phyloP scores from a whole-genome alignment of 1,139 yeast species.

The Taphrina flavorubra region DNA sequence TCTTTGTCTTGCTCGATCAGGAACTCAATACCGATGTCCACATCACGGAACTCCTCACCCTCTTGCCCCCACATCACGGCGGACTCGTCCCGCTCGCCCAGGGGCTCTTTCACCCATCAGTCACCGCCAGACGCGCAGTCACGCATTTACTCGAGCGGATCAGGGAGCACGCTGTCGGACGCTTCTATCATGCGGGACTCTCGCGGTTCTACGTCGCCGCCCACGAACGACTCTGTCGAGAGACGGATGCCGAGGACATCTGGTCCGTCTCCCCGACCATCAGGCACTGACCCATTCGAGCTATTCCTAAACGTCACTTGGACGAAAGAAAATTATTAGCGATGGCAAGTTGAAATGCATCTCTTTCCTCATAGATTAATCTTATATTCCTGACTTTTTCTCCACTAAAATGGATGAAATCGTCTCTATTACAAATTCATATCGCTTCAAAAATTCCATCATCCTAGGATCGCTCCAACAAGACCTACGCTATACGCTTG shows the following conservation, averaged over 20 bases:
- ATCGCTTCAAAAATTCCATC: too few species aligned
- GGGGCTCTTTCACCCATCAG: conserved; percentile 52
- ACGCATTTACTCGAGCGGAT: conserved; percentile 50
- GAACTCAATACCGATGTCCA: conserved; percentile 50
- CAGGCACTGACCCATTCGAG: background rate
- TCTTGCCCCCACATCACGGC: conserved; percentile 46
- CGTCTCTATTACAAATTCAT: too few species aligned
- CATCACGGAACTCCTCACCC: conserved; percentile 49
- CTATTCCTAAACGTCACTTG: too few species aligned
- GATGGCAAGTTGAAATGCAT: too few species aligned
- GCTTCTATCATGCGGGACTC: conserved; percentile 12
- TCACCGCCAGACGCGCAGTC: conserved; percentile 49
- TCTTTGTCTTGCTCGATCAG: conserved; percentile 41
- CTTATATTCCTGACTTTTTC: background rate
- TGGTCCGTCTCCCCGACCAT: conserved; percentile 10
- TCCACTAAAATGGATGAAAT: too few species aligned
- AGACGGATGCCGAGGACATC: conserved; percentile 1
- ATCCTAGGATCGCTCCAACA: background rate
- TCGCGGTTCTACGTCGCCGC: conserved; percentile 13
- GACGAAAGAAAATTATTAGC: too few species aligned
- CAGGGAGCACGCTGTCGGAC: conserved; percentile 49
- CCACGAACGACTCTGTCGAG: conserved; percentile 20
- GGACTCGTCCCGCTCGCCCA: conserved; percentile 50
- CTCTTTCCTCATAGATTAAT: background rate
- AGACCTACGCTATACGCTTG: conserved; percentile 6